These are phyloP conservation scores for Capronia americana DNA, from an alignment of 2,329 filamentous ascomycete species.

Conservation along the genomic window DNA sequence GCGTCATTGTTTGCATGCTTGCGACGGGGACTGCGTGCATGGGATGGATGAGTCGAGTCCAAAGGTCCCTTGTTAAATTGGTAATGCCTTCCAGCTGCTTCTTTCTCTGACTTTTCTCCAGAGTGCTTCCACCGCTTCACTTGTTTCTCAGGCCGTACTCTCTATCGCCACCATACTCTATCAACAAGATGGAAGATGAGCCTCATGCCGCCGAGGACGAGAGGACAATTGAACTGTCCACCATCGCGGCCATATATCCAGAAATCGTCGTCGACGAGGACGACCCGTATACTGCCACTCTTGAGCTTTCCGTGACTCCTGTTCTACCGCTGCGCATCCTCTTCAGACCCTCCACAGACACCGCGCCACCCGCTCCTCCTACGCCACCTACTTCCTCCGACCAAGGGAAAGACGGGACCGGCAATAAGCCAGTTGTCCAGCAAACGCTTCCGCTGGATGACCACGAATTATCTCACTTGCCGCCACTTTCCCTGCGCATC, in stretches of 20 bases:
- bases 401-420: conserved; percentile 39
- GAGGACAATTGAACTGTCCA: conserved; percentile 64
- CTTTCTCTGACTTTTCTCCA: background rate
- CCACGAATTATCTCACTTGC: conserved; percentile 61
- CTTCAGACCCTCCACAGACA: conserved; percentile 49
- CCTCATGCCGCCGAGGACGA: conserved; percentile 57
- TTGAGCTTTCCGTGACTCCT: conserved; percentile 64
- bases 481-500: conserved; percentile 61
- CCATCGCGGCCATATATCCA: conserved; percentile 67
- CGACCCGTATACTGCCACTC: conserved; percentile 56
- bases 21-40: background rate
- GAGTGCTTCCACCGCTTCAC: conserved; percentile 1
- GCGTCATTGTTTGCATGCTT: conserved; percentile 20
- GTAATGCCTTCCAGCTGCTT: background rate
- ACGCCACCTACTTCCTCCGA: conserved; percentile 53
- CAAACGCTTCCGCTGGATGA: conserved; percentile 31
- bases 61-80: background rate
- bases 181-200: conserved; percentile 47
- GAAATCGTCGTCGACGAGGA: conserved; percentile 60
- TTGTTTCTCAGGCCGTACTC: background rate
- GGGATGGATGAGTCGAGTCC: background rate
- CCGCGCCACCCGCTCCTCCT: conserved; percentile 44
- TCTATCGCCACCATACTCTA: conserved; percentile 21
- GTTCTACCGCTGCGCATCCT: conserved; percentile 57
- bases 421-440: conserved; percentile 19